Evolutionary conservation across 352 stramenopile genomes (phyloP).

Genomic region (Phytophthora ramorum): DNA sequence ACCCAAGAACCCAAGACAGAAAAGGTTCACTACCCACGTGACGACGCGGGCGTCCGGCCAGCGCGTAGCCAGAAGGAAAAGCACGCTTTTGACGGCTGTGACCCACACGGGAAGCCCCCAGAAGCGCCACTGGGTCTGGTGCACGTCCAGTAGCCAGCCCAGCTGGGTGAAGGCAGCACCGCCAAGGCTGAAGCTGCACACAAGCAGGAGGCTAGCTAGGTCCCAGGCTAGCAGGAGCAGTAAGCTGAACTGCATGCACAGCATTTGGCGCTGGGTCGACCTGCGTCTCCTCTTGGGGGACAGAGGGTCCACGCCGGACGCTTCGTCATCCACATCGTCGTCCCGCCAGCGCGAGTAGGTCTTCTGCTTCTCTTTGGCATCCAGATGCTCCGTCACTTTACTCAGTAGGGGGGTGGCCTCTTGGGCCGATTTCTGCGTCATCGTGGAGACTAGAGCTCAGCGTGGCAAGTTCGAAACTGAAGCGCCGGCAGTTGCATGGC

Average conservation of each 20-base stretch:
- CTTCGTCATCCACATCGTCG: slow-evolving; percentile 38
- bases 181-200: slow-evolving; percentile 65
- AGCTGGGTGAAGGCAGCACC: slow-evolving; percentile 38
- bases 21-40: slow-evolving; percentile 56
- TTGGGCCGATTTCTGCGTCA: slow-evolving; percentile 21
- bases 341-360: slow-evolving; percentile 60
- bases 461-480: slow-evolving; percentile 22
- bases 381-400: slow-evolving; percentile 15
- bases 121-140: slow-evolving; percentile 68
- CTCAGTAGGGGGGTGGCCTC: slow-evolving; percentile 54
- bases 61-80: slow-evolving; percentile 63
- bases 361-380: slow-evolving; percentile 45
- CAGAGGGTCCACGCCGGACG: slow-evolving; percentile 7
- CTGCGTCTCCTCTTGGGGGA: slow-evolving; percentile 29
- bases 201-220: slow-evolving; percentile 54
- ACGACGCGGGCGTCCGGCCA: slow-evolving; percentile 48
- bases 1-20: slow-evolving; percentile 63
- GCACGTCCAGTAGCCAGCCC: slow-evolving; percentile 57
- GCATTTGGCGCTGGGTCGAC: slow-evolving; percentile 55
- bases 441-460: slow-evolving; percentile 9
- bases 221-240: slow-evolving; percentile 64
- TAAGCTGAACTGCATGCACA: slow-evolving; percentile 75
- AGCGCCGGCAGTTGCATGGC: slow-evolving; percentile 6
- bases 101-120: slow-evolving; percentile 75
- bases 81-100: slow-evolving; percentile 63